phyloP scores from a whole-genome alignment of 1,139 yeast species.

The Geotrichum siamense region DNA sequence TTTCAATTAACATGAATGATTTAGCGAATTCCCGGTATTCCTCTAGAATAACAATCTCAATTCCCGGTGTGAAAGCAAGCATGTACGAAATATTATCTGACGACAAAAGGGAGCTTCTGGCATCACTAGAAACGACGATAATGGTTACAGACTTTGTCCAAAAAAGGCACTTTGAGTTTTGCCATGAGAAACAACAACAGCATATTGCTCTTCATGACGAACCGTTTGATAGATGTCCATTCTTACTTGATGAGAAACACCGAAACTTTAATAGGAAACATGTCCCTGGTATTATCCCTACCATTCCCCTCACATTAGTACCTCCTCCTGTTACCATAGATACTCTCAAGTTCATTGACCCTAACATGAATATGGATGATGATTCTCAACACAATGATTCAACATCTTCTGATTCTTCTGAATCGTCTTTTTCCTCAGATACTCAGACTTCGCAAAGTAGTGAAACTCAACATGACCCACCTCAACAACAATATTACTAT shows the following conservation, averaged over 20 bases:
- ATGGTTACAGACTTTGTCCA: constrained; percentile 54
- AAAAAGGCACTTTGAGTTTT: constrained; percentile 43
- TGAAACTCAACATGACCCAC: constrained; percentile 1
- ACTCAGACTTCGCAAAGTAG: constrained; percentile 1
- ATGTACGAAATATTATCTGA: constrained; percentile 27
- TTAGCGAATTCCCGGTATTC: constrained; percentile 63
- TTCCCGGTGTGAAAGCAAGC: constrained; percentile 43
- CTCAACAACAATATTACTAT: constrained; percentile 1
- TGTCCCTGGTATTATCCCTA: constrained; percentile 43
- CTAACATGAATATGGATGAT: constrained; percentile 19
- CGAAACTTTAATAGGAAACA: constrained; percentile 35
- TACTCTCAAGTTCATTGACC: constrained; percentile 26
- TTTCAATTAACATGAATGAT: constrained; percentile 54
- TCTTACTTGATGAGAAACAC: constrained; percentile 49
- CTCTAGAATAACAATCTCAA: constrained; percentile 43
- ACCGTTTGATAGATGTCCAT: constrained; percentile 73
- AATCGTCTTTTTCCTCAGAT: constrained; percentile 6
- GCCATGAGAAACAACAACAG: constrained; percentile 49
- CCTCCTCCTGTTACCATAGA: constrained; percentile 51
- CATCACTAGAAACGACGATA: constrained; percentile 48
- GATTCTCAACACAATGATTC: constrained; percentile 13
- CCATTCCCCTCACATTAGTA: constrained; percentile 58
- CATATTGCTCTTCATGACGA: constrained; percentile 71
- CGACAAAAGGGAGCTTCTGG: constrained; percentile 24
- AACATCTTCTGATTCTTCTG: constrained; percentile 14